Evolutionary conservation across 2,329 filamentous ascomycete species (phyloP), one percentile per base, ranked within the genome.

Genomic region (Colletotrichum gigasporum): DNA sequence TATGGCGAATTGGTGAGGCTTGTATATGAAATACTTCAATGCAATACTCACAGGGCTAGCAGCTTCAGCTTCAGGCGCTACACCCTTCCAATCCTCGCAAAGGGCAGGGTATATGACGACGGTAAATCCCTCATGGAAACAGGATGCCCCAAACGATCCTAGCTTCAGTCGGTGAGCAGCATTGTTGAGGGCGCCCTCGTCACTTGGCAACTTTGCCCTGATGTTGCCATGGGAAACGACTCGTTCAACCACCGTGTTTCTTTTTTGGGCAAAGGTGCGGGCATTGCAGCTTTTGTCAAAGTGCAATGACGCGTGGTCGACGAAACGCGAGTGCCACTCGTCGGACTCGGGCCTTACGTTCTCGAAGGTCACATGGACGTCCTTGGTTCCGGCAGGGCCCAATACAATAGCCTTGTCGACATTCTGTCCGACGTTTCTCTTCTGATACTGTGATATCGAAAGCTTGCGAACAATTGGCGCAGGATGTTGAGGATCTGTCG

Each of bases 1-100:
- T 26, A 20, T 39, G 26, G 61, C 63, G 24, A 44, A n/a, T 2
- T 22, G 24, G 8, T 51, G 57, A 10, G 78, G 74, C 37, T 69
- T 67, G 68, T 82, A 81, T 3, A 83, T 71, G 6, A 73, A 59
- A 64, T 80, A 82, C 4, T 69, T 71, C n/a, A 84, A 70, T 2
- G 65, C 26, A 5, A 58, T 63, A 26, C 61, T 60, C 16, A 39
- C 11, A 10, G 66, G 51, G 35, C 28, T 69, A 3, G 45, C 30
- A 30, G 54, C 65, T 20, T 66, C 65, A 12, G 62, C 62, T 4
- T 68, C 71, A 12, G 71, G 53, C 4, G 51, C 22, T 4, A 67
- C 56, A 5, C 64, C 48, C 18, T 63, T 69, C 76, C 79, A 82
- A 0, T 75, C 73, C 1, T 76, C 73, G 52, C 76, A 77, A 24